Evolutionary conservation across 805 yeast species (phyloP), one percentile per base, ranked within the genome.

Genomic region (Scheffersomyces lignosus): DNA sequence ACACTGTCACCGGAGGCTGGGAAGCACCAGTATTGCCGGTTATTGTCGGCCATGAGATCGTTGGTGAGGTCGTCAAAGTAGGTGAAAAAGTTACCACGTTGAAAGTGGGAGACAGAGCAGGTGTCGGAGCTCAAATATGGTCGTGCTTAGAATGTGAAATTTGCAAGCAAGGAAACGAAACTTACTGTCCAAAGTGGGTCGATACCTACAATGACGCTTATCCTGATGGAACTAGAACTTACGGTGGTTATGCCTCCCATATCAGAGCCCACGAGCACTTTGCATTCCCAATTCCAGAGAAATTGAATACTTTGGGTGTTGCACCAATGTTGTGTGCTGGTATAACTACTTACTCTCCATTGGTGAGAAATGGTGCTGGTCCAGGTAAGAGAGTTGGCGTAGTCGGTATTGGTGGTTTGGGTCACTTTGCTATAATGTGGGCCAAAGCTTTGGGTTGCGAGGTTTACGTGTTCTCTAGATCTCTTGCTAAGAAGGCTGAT

Each of bases 61-160:
- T 81, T 30, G 87, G 87, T 29, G 65, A 57, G 25, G 82, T 81
- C 18, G 67, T 76, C 17, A 69, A 64, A 24, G 66, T 83, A 27
- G 95, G 91, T 35, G 47, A 67, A 12, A 64, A 73, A 27, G 78
- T 83, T 47, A 56, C 60, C 5, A 66, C 41, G 36, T 70, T 61
- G 63, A 75, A 70, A 52, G 56, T 81, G 15, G 95, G 95, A 37
- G 82, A 87, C 46, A 70, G 87, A 46, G 91, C 83, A 18, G 95
- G 91, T 34, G 73, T 84, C 33, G 95, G 95, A 46, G 91, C 93
- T 18, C 81, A 78, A 52, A 67, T 71, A 24, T 66, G 64, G 40
- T 66, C 84, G 23, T 85, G 93, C 66, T 59, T 70, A 40, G 63
- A 74, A 12, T 87, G 95, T 64, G 52, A 67, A 32, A 69, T 78